Evolutionary conservation across 2,329 filamentous ascomycete genomes (phyloP).

Genomic region (Ascomycota sp.): DNA sequence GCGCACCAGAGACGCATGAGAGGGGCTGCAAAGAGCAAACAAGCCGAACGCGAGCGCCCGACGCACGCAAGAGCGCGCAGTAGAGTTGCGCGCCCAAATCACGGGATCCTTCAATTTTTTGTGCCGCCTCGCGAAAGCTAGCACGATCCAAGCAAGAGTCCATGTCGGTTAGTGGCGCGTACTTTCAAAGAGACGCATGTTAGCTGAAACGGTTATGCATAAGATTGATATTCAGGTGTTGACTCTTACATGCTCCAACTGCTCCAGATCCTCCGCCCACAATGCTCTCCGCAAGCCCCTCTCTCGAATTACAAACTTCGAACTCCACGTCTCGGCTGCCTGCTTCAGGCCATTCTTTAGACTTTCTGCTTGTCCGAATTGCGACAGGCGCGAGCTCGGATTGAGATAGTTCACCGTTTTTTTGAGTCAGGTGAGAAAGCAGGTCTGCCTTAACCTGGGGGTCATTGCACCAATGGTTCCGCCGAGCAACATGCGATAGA

Average conservation of each 20-base stretch:
- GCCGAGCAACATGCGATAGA: slow-evolving; percentile 51
- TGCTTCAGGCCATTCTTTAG: slow-evolving; percentile 63
- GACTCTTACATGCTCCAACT: slow-evolving; percentile 32
- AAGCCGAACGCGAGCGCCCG: slow-evolving; percentile 61
- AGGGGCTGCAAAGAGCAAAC: slow-evolving; percentile 82
- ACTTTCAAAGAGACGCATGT: slow-evolving; percentile 16
- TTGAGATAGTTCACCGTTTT: slow-evolving; percentile 48
- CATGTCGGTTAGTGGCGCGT: slow-evolving; percentile 35
- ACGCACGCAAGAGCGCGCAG: slow-evolving; percentile 66
- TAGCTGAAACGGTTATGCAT: slow-evolving; percentile 3
- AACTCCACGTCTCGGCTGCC: slow-evolving; percentile 44
- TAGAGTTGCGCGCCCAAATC: slow-evolving; percentile 83
- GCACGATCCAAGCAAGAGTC: slow-evolving; percentile 48
- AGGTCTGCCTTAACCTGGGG: slow-evolving; percentile 43
- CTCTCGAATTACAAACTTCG: slow-evolving; percentile 49
- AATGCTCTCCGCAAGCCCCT: slow-evolving; percentile 48
- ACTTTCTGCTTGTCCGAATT: slow-evolving; percentile 57
- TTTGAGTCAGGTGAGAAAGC: slow-evolving; percentile 40
- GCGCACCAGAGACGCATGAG: slow-evolving; percentile 38
- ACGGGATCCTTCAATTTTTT: slow-evolving; percentile 54
- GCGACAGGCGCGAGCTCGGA: slow-evolving; percentile 43
- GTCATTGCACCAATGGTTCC: slow-evolving; percentile 85
- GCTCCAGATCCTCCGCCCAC: slow-evolving; percentile 52
- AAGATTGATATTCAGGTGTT: not conserved
- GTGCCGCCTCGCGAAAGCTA: slow-evolving; percentile 56